Conservation (phyloP, 1,284 basidiomycete species). For the Cutaneotrichosporon sp. region DNA sequence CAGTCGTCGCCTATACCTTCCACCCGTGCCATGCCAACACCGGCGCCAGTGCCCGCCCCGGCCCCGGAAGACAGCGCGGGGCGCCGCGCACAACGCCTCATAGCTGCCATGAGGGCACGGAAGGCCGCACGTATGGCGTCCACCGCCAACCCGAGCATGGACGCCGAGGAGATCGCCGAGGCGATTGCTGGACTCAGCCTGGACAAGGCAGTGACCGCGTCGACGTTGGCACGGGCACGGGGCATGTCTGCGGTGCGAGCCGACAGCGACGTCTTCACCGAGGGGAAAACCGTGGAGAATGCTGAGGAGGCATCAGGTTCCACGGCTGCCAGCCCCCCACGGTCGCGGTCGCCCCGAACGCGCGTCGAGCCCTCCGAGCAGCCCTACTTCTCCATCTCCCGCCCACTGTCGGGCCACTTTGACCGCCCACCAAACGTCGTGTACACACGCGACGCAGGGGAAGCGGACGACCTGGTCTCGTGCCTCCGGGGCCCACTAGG, state of each 20-base stretch:
- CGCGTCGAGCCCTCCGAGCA: background rate
- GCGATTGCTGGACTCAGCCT: background rate
- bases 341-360: background rate
- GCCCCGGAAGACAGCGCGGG: background rate
- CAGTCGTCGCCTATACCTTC: background rate
- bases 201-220: background rate
- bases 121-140: background rate
- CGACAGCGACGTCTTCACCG: background rate
- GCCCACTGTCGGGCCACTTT: conserved; percentile 13
- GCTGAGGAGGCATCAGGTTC: background rate
- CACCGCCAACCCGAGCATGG: background rate
- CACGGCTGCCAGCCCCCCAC: background rate
- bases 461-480: conserved; percentile 40
- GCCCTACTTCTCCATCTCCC: conserved; percentile 28
- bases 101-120: background rate
- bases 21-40: background rate
- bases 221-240: background rate
- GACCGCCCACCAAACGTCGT: conserved; percentile 27
- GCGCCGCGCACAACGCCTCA: background rate
- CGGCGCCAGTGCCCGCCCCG: background rate
- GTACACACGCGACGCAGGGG: conserved; percentile 38
- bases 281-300: background rate
- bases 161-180: background rate
- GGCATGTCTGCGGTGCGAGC: background rate
- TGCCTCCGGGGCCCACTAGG: conserved; percentile 42